phyloP scores from a whole-genome alignment of 2,329 filamentous ascomycete species.

The Metarhizium sp. region DNA sequence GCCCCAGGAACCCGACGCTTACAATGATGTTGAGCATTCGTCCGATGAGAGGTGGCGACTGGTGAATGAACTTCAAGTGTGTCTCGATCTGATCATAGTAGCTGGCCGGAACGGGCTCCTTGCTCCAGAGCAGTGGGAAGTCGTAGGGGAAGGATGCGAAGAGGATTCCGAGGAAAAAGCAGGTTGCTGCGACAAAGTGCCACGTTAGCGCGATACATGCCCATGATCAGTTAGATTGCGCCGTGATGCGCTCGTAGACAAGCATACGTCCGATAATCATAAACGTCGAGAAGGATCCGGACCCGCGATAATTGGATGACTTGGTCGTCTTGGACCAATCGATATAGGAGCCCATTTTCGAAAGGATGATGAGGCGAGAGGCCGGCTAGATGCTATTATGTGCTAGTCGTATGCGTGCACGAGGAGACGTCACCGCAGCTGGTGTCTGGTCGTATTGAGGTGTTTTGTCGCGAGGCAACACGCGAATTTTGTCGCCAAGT shows the following conservation, averaged over 20 bases:
- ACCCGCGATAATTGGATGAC: slow-evolving; percentile 48
- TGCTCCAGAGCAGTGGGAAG: slow-evolving; percentile 78
- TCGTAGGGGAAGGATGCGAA: slow-evolving; percentile 96
- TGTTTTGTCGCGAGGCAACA: not conserved
- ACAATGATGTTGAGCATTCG: slow-evolving; percentile 94
- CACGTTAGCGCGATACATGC: not conserved
- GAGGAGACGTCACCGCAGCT: slow-evolving; percentile 6
- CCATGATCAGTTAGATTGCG: slow-evolving; percentile 6
- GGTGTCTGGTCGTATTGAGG: not conserved
- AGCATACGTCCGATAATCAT: slow-evolving; percentile 89
- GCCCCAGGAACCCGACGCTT: slow-evolving; percentile 75
- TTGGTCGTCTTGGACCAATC: slow-evolving; percentile 48
- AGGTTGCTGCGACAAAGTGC: slow-evolving; percentile 52
- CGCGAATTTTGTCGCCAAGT: not conserved
- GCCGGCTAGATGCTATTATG: not conserved
- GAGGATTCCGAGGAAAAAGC: slow-evolving; percentile 96
- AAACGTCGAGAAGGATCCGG: slow-evolving; percentile 83
- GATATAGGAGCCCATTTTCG: slow-evolving; percentile 28
- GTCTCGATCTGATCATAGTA: slow-evolving; percentile 82
- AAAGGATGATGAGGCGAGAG: not conserved
- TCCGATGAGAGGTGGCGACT: slow-evolving; percentile 81
- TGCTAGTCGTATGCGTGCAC: not conserved
- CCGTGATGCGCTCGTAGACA: slow-evolving; percentile 4
- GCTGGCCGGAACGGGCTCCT: slow-evolving; percentile 48
- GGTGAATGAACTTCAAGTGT: slow-evolving; percentile 86